Evolutionary conservation across 1,284 basidiomycete genomes (phyloP).

Genomic region (Tremellales sp.): DNA sequence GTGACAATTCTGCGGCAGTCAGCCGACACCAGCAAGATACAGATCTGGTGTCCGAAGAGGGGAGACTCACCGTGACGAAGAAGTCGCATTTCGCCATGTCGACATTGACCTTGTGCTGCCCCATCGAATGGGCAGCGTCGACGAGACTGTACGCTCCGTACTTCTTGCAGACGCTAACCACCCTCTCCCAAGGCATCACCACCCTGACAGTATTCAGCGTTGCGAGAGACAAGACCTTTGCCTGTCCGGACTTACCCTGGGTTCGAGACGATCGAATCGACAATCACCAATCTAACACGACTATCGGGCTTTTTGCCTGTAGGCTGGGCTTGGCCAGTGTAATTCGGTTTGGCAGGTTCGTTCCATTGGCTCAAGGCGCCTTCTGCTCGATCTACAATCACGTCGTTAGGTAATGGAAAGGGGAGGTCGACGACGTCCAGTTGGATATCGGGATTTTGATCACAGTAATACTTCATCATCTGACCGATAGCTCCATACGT

Average conservation of each 20-base stretch:
- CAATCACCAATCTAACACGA: constrained; percentile 59
- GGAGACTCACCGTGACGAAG: constrained; percentile 62
- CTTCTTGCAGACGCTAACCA: constrained; percentile 65
- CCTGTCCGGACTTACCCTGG: constrained; percentile 56
- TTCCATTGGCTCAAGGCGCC: constrained; percentile 46
- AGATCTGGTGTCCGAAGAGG: background rate
- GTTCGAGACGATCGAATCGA: constrained; percentile 67
- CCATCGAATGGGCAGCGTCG: constrained; percentile 81
- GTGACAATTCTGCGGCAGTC: constrained; percentile 31
- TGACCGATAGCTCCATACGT: constrained; percentile 63
- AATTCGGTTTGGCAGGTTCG: constrained; percentile 12
- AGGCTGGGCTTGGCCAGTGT: constrained; percentile 26
- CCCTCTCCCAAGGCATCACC: constrained; percentile 71
- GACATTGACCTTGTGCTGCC: constrained; percentile 57
- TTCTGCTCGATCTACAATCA: constrained; percentile 59
- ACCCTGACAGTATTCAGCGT: constrained; percentile 48
- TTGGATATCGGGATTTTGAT: constrained; percentile 56
- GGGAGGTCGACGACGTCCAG: constrained; percentile 55
- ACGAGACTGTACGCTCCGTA: constrained; percentile 66
- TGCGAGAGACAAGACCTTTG: background rate
- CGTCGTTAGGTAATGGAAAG: constrained; percentile 63
- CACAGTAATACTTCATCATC: constrained; percentile 60
- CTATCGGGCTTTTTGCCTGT: constrained; percentile 30
- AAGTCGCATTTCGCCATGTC: constrained; percentile 65
- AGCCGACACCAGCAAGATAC: background rate